These are phyloP conservation scores for Acer campestre DNA, from an alignment of 345 rosid genomes.

Conservation along the genomic window DNA sequence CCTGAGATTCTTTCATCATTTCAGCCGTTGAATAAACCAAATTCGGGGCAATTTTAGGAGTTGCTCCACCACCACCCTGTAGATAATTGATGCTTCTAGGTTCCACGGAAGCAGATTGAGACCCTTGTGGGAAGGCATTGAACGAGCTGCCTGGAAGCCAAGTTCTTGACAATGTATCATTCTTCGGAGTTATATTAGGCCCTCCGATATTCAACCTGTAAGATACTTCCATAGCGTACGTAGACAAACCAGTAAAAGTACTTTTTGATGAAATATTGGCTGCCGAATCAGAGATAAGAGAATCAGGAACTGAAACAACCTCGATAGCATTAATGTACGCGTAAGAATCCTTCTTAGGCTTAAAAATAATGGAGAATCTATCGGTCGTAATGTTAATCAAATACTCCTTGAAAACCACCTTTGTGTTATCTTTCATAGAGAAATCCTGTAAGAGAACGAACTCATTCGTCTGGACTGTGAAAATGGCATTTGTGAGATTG, in stretches of 20 bases:
- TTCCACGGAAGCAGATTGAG: slow-evolving; percentile 34
- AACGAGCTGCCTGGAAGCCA: slow-evolving; percentile 62
- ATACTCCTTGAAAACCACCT: slow-evolving; percentile 65
- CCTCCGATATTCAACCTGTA: slow-evolving; percentile 83
- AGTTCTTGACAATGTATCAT: slow-evolving; percentile 65
- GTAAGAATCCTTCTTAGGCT: slow-evolving; percentile 48
- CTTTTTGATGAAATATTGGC: slow-evolving; percentile 38
- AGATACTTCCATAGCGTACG: slow-evolving; percentile 51
- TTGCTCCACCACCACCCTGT: slow-evolving; percentile 49
- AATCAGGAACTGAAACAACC: slow-evolving; percentile 62
- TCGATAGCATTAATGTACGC: slow-evolving; percentile 81
- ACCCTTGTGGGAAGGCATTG: slow-evolving; percentile 61
- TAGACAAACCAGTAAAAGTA: slow-evolving; percentile 49
- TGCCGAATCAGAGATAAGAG: slow-evolving; percentile 57
- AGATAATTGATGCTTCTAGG: slow-evolving; percentile 47
- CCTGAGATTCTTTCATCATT: slow-evolving; percentile 54
- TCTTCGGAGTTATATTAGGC: slow-evolving; percentile 40
- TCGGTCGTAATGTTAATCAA: slow-evolving; percentile 45
- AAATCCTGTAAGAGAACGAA: slow-evolving; percentile 70
- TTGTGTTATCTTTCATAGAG: slow-evolving; percentile 32
- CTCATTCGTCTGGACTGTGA: slow-evolving; percentile 56
- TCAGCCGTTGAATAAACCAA: slow-evolving; percentile 57
- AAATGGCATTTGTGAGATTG: slow-evolving; percentile 52
- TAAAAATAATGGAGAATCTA: slow-evolving; percentile 53
- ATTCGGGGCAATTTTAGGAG: slow-evolving; percentile 52